Percentiles rank a stretch among this genome's conserved stretches.
Evolutionary conservation across 257 asterid species (phyloP).

Genomic region (Avicennia marina): DNA sequence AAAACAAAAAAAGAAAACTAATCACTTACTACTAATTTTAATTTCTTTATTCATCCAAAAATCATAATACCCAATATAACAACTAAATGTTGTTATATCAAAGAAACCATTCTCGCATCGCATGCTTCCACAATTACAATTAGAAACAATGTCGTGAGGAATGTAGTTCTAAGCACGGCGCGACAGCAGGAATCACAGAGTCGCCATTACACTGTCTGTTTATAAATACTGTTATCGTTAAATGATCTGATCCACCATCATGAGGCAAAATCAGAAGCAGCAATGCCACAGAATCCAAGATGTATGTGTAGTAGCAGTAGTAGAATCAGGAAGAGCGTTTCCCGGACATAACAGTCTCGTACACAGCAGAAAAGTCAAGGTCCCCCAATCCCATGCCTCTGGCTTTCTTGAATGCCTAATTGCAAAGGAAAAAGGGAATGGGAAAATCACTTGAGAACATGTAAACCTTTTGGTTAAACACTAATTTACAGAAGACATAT

Average conservation of each 20-base stretch:
- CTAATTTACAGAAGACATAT: neutral
- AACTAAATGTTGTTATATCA: too few relatives aligned
- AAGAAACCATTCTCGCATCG: too few relatives aligned
- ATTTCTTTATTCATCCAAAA: too few relatives aligned
- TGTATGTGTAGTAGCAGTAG: neutral
- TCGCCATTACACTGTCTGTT: neutral
- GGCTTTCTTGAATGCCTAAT: slow-evolving; percentile 85
- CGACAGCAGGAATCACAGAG: neutral
- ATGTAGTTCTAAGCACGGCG: too few relatives aligned
- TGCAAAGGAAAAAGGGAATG: neutral
- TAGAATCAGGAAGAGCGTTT: slow-evolving; percentile 29
- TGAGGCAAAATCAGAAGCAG: slow-evolving; percentile 3
- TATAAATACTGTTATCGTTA: neutral
- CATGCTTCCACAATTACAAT: too few relatives aligned
- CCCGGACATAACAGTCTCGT: slow-evolving; percentile 45
- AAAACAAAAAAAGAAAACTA: too few relatives aligned
- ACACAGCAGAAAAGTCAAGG: slow-evolving; percentile 87
- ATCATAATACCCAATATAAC: too few relatives aligned
- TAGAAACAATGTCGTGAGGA: too few relatives aligned
- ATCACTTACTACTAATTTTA: too few relatives aligned
- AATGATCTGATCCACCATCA: neutral
- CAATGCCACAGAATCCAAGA: neutral
- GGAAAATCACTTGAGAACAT: too few relatives aligned
- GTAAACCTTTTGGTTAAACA: neutral
- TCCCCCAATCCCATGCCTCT: slow-evolving; percentile 83